Evolutionary conservation across 2,329 filamentous ascomycete species (phyloP), one percentile per base, ranked within the genome.

Genomic region (Thyridium curvatum): DNA sequence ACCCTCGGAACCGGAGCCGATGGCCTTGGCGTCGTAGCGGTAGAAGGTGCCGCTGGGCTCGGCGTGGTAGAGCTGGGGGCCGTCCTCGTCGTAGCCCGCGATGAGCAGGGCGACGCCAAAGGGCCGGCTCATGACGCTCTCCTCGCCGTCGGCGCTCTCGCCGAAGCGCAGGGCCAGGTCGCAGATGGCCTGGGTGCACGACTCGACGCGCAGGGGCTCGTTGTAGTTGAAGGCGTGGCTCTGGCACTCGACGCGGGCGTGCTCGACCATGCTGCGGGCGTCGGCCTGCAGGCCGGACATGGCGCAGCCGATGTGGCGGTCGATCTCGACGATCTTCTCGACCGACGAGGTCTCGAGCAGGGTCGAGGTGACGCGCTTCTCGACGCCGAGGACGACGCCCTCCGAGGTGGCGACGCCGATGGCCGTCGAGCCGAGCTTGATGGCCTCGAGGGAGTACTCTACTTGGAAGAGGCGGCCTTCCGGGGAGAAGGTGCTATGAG

Each of bases 401-500:
- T 94, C 86, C 42, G 87, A 86, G 35, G 93, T 98, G 55, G 93
- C 89, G 51, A 98, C 90, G 55, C 93, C 93, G 70, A 98, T 98
- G 60, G 93, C 93, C 53, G 93, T 98, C 56, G 87, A 94, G 53
- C 93, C 93, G 52, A 97, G 86, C 76, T 98, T 98, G 80, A 98
- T 98, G 68, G 93, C 93, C 75, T 98, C 93, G 65, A 98, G 85
- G 44, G 93, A 97, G 81, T 98, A 98, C 84, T 98, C 93, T 74
- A 98, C 93, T 74, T 98, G 93, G 79, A 98, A 98, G 66, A 98
- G 86, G 69, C 93, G 93, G 59, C 93, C 93, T 79, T 98, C 93
- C 45, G 93, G 93, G 55, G 93, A 98, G 80, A 98, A 98, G 78
- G 93, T 98, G 79, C 86, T 94, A 62, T 43, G 42, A 14, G 38